phyloP scores from a whole-genome alignment of 2,329 filamentous ascomycete species.

The Aspergillus sp. region DNA sequence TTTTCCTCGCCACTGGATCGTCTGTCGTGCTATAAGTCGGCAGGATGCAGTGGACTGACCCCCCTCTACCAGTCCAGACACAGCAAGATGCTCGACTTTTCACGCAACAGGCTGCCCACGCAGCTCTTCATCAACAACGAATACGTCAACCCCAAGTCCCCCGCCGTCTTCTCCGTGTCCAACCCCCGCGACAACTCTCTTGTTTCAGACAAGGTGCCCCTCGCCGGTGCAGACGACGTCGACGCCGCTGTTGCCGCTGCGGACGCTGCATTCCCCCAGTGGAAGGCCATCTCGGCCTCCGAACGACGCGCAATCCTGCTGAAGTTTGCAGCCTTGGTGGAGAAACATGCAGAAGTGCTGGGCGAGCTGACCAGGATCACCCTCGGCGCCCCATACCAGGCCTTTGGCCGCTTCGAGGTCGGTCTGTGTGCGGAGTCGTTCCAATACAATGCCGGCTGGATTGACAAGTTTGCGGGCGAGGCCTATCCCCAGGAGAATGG shows the following conservation, averaged over 20 bases:
- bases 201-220: conserved; percentile 49
- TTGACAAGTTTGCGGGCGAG: conserved; percentile 19
- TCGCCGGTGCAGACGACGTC: conserved; percentile 49
- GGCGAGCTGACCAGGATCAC: conserved; percentile 47
- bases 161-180: conserved; percentile 1
- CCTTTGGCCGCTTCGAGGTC: conserved; percentile 48
- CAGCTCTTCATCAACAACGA: conserved; percentile 13
- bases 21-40: no score
- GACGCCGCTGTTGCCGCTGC: conserved; percentile 51
- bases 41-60: no score
- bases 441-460: conserved; percentile 12
- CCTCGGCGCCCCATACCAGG: conserved; percentile 42
- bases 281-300: conserved; percentile 39
- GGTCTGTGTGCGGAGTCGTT: conserved; percentile 20
- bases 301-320: conserved; percentile 43
- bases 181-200: conserved; percentile 50
- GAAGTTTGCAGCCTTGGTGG: conserved; percentile 48
- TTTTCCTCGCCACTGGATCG: no score
- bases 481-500: conserved; percentile 21
- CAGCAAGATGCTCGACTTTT: background rate
- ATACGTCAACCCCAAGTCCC: background rate
- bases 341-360: conserved; percentile 36
- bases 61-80: no score
- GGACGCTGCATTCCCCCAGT: conserved; percentile 46
- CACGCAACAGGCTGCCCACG: background rate